Base-by-base conservation (phyloP, 352 stramenopile species). In the Globisporangium recalcitrans region DNA sequence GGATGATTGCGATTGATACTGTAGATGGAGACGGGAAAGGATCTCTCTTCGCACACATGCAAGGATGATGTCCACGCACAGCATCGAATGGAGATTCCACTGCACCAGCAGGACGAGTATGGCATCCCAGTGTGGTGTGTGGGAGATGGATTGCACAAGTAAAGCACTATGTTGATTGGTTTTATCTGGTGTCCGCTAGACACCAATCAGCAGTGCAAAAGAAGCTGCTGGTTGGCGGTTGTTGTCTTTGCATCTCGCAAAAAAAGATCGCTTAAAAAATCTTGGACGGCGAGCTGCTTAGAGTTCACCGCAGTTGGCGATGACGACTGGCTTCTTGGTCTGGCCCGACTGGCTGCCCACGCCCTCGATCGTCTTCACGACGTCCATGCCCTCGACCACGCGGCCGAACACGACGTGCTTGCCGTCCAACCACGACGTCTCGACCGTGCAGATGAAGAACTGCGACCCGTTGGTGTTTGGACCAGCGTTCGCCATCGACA, bases 401-500 rank as follows among this genome's bases (percentile, higher is more conserved):
- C 97, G 96, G 67, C 97, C 98, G 73, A 99, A 97, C 32, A 97
- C 90, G 22, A 97, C 88, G 74, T 97, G 90, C 72, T 93, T 91
- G 67, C 88, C 90, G 70, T 97, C 90, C 64, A 97, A 73, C 88
- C 88, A 97, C 62, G 82, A 79, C 53, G 90, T 97, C 74, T 90
- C 76, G 38, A 93, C 90, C 32, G 88, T 97, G 78, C 85, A 95
- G 58, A 99, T 96, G 77, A 98, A 98, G 77, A 99, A 99, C 77
- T 99, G 94, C 67, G 90, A 98, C 55, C 92, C 91, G 77, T 99
- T 99, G 19, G 95, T 98, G 84, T 99, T 87, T n/a, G 83, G 84
- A 11, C 97, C 97, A 31, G 87, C 87, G 77, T 99, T 99, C 29
- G 96, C 97, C 95, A 98, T 98, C 44, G 88, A 97, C 42, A 99